Conservation (phyloP, 2,329 filamentous ascomycete species). For the Hyphodiscus sp. region DNA sequence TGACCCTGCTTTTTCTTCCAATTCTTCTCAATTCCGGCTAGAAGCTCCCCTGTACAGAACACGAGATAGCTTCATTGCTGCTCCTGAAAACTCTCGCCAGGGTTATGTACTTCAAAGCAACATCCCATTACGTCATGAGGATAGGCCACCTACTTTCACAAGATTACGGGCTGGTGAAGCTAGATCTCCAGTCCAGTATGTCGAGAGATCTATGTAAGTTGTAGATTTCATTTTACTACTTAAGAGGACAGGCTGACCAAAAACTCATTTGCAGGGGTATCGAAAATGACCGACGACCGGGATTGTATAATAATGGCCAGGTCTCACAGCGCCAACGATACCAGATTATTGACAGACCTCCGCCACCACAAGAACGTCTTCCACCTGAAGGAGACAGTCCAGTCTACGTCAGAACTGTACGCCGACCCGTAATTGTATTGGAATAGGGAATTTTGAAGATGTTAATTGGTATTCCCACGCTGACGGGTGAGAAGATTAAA, state of each 20-base stretch:
- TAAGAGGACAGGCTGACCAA: conserved; percentile 14
- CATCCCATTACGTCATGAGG: conserved; percentile 12
- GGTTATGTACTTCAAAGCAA: conserved; percentile 10
- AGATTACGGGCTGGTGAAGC: conserved; percentile 11
- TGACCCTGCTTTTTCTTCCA: conserved; percentile 21
- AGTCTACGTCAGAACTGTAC: conserved; percentile 7
- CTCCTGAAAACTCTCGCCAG: conserved; percentile 18
- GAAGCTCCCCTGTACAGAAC: conserved; percentile 13
- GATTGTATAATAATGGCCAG: conserved; percentile 7
- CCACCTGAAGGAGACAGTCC: conserved; percentile 3
- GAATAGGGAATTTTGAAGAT: conserved; percentile 7
- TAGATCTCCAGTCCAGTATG: conserved; percentile 22
- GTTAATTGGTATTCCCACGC: neutral
- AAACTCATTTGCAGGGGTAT: conserved; percentile 7
- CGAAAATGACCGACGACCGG: conserved; percentile 9
- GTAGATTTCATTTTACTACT: neutral
- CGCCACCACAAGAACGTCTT: conserved; percentile 3
- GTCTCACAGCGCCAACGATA: conserved; percentile 4
- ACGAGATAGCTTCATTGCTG: conserved; percentile 17
- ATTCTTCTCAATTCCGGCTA: conserved; percentile 27
- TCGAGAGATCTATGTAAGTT: conserved; percentile 26
- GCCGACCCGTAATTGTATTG: conserved; percentile 17
- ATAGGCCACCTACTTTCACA: conserved; percentile 15
- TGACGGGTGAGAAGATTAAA: too few species aligned
- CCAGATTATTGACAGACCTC: neutral